Base-by-base conservation (phyloP, 441 rosid genomes). In the Euphorbia schlechtendalii region DNA sequence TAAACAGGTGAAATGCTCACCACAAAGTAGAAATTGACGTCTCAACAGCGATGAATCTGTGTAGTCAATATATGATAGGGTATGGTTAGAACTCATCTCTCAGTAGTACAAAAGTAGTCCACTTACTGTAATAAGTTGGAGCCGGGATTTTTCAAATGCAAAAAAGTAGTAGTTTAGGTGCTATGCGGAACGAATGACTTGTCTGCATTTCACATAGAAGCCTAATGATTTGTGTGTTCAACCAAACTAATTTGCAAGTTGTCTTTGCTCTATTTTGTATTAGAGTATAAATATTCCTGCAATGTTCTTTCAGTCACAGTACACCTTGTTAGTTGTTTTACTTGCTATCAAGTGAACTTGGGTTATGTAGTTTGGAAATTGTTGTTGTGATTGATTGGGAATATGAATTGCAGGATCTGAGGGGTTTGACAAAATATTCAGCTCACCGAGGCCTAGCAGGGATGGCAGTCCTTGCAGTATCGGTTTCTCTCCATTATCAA, bases 371-470 rank as follows among this genome's bases (percentile, higher is more conserved):
- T 24, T 64, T 40, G 53, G 24, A n/a, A 25, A 0, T 18, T n/a
- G n/a, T 18, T 63, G 55, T 56, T 22, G 14, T 2, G 10, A 56
- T 56, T 24, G 20, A 56, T 56, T 70, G 66, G n/a, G n/a, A n/a
- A n/a, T 56, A 30, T 69, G 64, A 51, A 27, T 70, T 80, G 75
- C 85, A 94, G 97, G 99, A 73, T 87, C 82, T 27, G 92, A 85
- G 61, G 83, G 99, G 20, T 82, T 90, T 38, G 93, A 89, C 76
- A 84, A 82, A 73, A 86, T 94, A 55, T 83, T 87, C 77, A 76
- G 88, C 18, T 79, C 92, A 3, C 77, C 68, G 41, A 82, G 68
- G 67, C 82, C 76, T 11, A 78, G 83, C 73, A 65, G 77, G 68
- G 78, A 69, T 21, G 74, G 71, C 58, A 80, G 74, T 75, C 78